These are phyloP conservation scores for Kurtzmaniella quercitrusa DNA, from an alignment of 1,139 yeast species.

Conservation along the genomic window DNA sequence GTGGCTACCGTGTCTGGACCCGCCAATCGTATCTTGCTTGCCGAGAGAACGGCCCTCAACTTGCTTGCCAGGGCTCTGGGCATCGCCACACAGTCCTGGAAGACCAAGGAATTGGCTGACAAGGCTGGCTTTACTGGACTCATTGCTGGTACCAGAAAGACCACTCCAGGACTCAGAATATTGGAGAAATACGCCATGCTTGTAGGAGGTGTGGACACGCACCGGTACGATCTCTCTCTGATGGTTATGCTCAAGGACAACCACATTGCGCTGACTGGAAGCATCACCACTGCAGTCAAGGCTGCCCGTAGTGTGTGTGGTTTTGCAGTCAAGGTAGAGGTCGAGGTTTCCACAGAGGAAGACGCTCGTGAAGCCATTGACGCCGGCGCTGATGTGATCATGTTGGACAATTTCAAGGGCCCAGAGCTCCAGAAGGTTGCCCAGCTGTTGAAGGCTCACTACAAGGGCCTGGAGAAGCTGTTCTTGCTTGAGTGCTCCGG, in stretches of 20 bases:
- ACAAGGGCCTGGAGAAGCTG: conserved; percentile 44
- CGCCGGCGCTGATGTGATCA: conserved; percentile 94
- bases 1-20: conserved; percentile 82
- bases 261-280: conserved; percentile 89
- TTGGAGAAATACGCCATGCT: conserved; percentile 92
- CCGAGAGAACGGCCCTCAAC: conserved; percentile 86
- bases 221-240: conserved; percentile 83
- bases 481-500: conserved; percentile 89
- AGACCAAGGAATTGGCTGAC: conserved; percentile 58
- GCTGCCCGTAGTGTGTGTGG: conserved; percentile 82
- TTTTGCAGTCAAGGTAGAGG: conserved; percentile 86
- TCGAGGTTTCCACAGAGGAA: conserved; percentile 76
- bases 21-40: conserved; percentile 69
- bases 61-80: conserved; percentile 82
- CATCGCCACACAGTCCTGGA: conserved; percentile 73
- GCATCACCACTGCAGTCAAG: conserved; percentile 77
- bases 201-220: conserved; percentile 93
- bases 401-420: conserved; percentile 87
- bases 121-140: conserved; percentile 73
- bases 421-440: conserved; percentile 67
- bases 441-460: conserved; percentile 50
- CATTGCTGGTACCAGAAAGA: conserved; percentile 95
- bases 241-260: conserved; percentile 98
- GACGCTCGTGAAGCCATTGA: conserved; percentile 90
- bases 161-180: conserved; percentile 91